phyloP scores from a whole-genome alignment of 73 alveolate genomes.

The Paramecium sonneborni region DNA sequence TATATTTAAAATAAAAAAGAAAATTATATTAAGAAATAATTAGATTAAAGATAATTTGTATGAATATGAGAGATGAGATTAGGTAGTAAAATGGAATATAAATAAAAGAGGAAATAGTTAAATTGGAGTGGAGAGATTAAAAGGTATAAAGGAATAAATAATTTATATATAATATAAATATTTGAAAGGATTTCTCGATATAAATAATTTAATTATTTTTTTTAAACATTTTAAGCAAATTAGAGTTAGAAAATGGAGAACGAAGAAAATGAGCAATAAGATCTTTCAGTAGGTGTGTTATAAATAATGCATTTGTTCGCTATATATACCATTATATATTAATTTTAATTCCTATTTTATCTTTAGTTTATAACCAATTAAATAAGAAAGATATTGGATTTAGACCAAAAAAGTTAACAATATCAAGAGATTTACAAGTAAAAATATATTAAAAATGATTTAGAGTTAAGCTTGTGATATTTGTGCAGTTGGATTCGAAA shows the following conservation, averaged over 20 bases:
- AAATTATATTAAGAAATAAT: too few species aligned
- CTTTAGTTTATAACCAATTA: slow-evolving; percentile 37
- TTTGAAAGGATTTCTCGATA: not conserved
- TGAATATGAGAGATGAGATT: not conserved
- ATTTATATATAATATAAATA: not conserved
- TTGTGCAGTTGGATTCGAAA: slow-evolving; percentile 33
- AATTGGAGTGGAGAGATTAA: not conserved
- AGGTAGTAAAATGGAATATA: not conserved
- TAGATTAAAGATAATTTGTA: too few species aligned
- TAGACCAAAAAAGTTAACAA: slow-evolving; percentile 46
- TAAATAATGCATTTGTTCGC: not conserved
- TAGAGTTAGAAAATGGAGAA: not conserved
- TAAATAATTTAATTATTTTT: not conserved
- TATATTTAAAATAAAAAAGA: not conserved
- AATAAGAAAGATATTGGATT: slow-evolving; percentile 30
- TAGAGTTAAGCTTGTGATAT: slow-evolving; percentile 44
- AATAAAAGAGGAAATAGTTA: not conserved
- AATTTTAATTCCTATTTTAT: slow-evolving; percentile 10
- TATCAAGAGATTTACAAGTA: slow-evolving; percentile 5
- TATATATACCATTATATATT: slow-evolving; percentile 16
- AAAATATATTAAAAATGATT: not conserved
- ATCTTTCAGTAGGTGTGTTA: slow-evolving; percentile 52
- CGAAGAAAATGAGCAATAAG: slow-evolving; percentile 2
- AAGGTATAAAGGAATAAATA: not conserved
- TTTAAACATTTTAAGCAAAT: not conserved